Evolutionary conservation across 2,329 filamentous ascomycete genomes (phyloP), one percentile per base, ranked within the genome.

Genomic region (Aaosphaeria pasadenensis): DNA sequence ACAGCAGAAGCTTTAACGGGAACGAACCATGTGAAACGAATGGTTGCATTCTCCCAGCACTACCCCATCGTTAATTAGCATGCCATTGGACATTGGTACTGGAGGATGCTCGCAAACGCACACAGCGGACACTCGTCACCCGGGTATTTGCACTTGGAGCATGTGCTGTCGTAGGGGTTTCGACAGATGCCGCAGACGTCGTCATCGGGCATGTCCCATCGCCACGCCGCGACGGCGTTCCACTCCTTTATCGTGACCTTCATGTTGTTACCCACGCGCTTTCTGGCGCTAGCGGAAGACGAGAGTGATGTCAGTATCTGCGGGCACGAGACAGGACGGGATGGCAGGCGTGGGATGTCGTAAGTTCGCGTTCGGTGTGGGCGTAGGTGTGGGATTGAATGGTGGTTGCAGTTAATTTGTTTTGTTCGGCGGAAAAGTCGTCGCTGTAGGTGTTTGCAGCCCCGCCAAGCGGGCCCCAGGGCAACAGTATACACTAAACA

Each of bases 101-200:
- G 13, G 17, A 24, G 17, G 17, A 24, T 24, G 17, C 17, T 24
- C 17, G 17, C 9, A 36, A 24, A 40, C 86, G 71, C 75, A 96
- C 92, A 79, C 50, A 99, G 79, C 50, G 88, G 88, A 74, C 94
- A 99, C 67, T 96, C 91, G 63, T 99, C 94, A 49, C 94, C 94
- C 11, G 94, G 94, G 67, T 91, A 97, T 79, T 95, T 96, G 84
- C 94, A 99, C 47, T 91, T 95, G 42, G 94, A 91, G 76, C 94
- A 99, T 29, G 94, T 97, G 50, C 91, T 92, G 70, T 99, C 94
- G 68, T 97, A 99, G 64, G 96, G 89, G 53, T 95, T 91, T 68
- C 95, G 92, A 74, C 94, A 99, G 74, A 99, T 99, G 62, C 94
- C 94, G 63, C 94, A 99, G 54, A 97, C 91, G 69, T 99, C 92